A percentile compares a stretch with the other conserved stretches of the same genome.
Conservation (phyloP, 2,329 filamentous ascomycete species). For the Calycina marina region DNA sequence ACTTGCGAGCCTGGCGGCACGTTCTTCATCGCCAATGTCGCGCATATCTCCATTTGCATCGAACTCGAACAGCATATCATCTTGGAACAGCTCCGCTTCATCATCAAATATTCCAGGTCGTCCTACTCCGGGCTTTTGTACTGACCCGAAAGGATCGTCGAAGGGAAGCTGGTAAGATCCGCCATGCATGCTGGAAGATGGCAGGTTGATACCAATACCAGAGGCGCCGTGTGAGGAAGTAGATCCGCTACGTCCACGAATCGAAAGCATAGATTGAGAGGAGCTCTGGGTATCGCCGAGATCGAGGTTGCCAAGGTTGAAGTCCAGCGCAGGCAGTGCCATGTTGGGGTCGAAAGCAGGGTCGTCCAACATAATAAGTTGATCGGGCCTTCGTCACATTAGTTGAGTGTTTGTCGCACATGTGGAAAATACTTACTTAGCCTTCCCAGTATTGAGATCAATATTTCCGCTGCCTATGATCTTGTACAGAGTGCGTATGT, state of each 20-base stretch:
- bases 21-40: conserved; percentile 23
- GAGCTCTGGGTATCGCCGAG: conserved; percentile 15
- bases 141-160: conserved; percentile 19
- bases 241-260: conserved; percentile 17
- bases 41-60: conserved; percentile 46
- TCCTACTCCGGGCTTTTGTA: conserved; percentile 18
- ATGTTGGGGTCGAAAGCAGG: conserved; percentile 62
- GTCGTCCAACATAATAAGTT: conserved; percentile 69
- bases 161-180: conserved; percentile 18
- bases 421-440: conserved; percentile 39
- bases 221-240: conserved; percentile 15
- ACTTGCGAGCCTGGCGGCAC: conserved; percentile 9
- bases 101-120: conserved; percentile 22
- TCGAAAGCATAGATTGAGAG: conserved; percentile 21
- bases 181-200: conserved; percentile 30
- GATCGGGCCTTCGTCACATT: conserved; percentile 42
- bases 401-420: not conserved
- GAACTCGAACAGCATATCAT: conserved; percentile 36
- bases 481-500: conserved; percentile 55
- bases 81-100: conserved; percentile 18
- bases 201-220: conserved; percentile 32
- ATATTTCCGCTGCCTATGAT: conserved; percentile 42
- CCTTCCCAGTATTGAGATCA: conserved; percentile 56
- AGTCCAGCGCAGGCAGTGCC: conserved; percentile 42
- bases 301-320: conserved; percentile 33